Evolutionary conservation across 768 basidiomycete genomes (phyloP).

Genomic region (Cytidiella melzeri): DNA sequence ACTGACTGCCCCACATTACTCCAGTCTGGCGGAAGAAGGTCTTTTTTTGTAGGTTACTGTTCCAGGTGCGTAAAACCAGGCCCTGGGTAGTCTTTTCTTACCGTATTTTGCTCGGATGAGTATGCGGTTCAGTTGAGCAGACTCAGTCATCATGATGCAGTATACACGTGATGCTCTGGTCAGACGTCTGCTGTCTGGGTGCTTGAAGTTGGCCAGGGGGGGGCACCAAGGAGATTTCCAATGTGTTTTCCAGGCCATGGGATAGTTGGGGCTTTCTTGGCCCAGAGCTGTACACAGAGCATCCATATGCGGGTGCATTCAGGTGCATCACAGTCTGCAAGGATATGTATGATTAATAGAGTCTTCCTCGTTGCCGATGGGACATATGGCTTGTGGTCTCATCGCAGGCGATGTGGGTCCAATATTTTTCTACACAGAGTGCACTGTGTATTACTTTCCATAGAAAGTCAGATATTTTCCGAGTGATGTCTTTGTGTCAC

Average conservation of each 20-base stretch:
- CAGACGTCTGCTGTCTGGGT: no score
- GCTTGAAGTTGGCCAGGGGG: no score
- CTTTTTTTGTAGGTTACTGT: background rate
- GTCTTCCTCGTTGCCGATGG: no score
- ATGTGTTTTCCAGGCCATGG: no score
- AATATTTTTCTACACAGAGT: conserved; percentile 8
- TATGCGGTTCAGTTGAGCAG: background rate
- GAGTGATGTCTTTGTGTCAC: background rate
- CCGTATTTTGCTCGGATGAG: background rate
- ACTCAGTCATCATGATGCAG: conserved; percentile 7
- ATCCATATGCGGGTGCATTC: no score
- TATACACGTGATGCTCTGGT: conserved; percentile 4
- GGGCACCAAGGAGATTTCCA: no score
- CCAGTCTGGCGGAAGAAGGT: background rate
- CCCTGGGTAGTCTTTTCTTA: background rate
- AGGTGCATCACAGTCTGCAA: no score
- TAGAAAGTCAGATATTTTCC: no score
- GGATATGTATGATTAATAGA: no score
- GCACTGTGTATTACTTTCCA: conserved; percentile 11
- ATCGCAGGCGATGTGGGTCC: conserved; percentile 5
- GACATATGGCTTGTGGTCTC: no score
- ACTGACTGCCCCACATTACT: background rate
- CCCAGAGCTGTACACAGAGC: no score
- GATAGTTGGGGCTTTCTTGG: no score
- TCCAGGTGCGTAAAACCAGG: background rate